Conservation (phyloP, 768 basidiomycete species). For the Roridomyces roridus region DNA sequence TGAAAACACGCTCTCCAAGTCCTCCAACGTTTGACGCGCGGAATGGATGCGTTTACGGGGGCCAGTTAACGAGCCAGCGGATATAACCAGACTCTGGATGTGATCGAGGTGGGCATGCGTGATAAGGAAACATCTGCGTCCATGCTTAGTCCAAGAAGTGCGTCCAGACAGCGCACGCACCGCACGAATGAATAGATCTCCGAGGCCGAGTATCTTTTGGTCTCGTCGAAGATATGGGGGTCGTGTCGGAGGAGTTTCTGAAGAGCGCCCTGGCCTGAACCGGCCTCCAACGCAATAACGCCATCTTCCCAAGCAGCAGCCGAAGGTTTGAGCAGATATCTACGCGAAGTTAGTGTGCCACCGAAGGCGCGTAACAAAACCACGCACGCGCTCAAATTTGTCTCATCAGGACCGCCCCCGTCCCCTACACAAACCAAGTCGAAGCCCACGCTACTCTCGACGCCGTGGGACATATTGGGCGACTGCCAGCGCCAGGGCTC, state of each 20-base stretch:
- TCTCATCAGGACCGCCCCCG: slow-evolving; percentile 91
- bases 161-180: slow-evolving; percentile 30
- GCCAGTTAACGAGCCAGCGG: slow-evolving; percentile 78
- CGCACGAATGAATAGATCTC: slow-evolving; percentile 62
- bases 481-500: too few relatives aligned
- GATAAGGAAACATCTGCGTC: slow-evolving; percentile 76
- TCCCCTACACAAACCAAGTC: slow-evolving; percentile 80
- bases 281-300: slow-evolving; percentile 86
- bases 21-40: slow-evolving; percentile 63
- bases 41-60: slow-evolving; percentile 69
- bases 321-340: slow-evolving; percentile 87
- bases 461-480: too few relatives aligned
- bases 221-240: slow-evolving; percentile 57
- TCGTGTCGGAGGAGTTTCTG: slow-evolving; percentile 60
- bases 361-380: slow-evolving; percentile 13
- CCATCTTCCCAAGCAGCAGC: slow-evolving; percentile 78
- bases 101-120: slow-evolving; percentile 95
- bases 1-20: slow-evolving; percentile 75
- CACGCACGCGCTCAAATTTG: slow-evolving; percentile 84
- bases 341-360: slow-evolving; percentile 37
- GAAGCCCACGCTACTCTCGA: too few relatives aligned
- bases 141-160: background rate
- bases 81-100: slow-evolving; percentile 79
- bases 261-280: slow-evolving; percentile 85
- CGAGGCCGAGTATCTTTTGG: slow-evolving; percentile 43